Evolutionary conservation across 2,329 filamentous ascomycete genomes (phyloP).

Genomic region (Alternaria sp.): DNA sequence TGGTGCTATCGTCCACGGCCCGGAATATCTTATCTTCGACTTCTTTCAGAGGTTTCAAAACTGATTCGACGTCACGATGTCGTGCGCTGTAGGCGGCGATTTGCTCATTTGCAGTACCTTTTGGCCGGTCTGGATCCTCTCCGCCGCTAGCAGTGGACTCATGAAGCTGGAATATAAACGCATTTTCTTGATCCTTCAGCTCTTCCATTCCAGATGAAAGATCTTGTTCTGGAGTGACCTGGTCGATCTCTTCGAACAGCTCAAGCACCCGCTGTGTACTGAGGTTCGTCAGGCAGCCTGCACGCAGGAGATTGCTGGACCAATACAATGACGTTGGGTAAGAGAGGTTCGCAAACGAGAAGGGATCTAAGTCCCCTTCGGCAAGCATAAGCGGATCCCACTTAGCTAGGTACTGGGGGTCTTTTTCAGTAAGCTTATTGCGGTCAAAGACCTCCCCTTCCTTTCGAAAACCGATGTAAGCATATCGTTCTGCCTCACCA

Average conservation of each 20-base stretch:
- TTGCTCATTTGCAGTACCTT: not conserved
- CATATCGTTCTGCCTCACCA: not conserved
- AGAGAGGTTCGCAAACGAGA: not conserved
- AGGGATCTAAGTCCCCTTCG: not conserved
- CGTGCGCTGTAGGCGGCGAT: not conserved
- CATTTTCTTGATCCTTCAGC: not conserved
- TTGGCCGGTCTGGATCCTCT: not conserved
- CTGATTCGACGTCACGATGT: not conserved
- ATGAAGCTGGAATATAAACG: not conserved
- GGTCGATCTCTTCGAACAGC: not conserved
- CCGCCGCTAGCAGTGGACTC: not conserved
- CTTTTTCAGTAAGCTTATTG: not conserved
- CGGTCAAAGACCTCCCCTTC: not conserved
- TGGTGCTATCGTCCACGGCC: not conserved
- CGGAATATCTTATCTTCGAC: not conserved
- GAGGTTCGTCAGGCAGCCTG: not conserved
- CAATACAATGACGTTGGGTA: not conserved
- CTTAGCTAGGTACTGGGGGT: not conserved
- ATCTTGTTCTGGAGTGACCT: not conserved
- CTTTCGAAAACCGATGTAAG: not conserved
- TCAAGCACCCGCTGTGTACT: not conserved
- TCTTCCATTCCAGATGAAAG: not conserved
- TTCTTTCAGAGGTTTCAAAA: not conserved
- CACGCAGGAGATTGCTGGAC: not conserved
- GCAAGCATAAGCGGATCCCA: not conserved